Evolutionary conservation across 1,139 yeast genomes (phyloP).

Genomic region (Kodamaea suecica): DNA sequence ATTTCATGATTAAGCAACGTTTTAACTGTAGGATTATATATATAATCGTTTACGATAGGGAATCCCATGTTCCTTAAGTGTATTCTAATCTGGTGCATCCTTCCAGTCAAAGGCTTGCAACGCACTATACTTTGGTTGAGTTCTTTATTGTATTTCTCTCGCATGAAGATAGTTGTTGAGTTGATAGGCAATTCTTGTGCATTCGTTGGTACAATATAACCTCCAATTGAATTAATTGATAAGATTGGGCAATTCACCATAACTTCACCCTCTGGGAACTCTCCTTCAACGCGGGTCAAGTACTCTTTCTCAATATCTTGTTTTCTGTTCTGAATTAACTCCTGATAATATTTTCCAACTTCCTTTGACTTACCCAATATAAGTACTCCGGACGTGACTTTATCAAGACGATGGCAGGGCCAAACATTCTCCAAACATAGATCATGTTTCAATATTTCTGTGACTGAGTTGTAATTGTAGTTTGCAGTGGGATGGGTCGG

Average conservation of each 20-base stretch:
- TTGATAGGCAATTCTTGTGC: slow-evolving; percentile 24
- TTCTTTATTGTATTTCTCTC: slow-evolving; percentile 21
- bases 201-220: slow-evolving; percentile 34
- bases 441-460: slow-evolving; percentile 53
- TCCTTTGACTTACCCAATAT: slow-evolving; percentile 52
- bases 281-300: slow-evolving; percentile 57
- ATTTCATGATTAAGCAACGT: slow-evolving; percentile 14
- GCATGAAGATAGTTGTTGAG: slow-evolving; percentile 34
- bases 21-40: slow-evolving; percentile 39
- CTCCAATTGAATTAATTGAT: slow-evolving; percentile 33
- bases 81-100: slow-evolving; percentile 76
- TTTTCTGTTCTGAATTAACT: slow-evolving; percentile 34
- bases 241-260: slow-evolving; percentile 36
- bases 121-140: slow-evolving; percentile 53
- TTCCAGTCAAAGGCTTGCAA: slow-evolving; percentile 70
- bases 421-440: slow-evolving; percentile 31
- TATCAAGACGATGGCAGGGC: slow-evolving; percentile 72
- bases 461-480: slow-evolving; percentile 57
- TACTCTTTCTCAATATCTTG: slow-evolving; percentile 47
- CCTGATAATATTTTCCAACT: slow-evolving; percentile 44
- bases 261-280: slow-evolving; percentile 41
- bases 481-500: slow-evolving; percentile 81
- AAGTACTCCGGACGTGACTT: slow-evolving; percentile 70
- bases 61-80: slow-evolving; percentile 63
- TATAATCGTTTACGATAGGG: slow-evolving; percentile 68